A percentile compares a stretch with the other conserved stretches of the same genome.
These are phyloP conservation scores for Kazachstania africana DNA, from an alignment of 805 yeast species.

Conservation along the genomic window DNA sequence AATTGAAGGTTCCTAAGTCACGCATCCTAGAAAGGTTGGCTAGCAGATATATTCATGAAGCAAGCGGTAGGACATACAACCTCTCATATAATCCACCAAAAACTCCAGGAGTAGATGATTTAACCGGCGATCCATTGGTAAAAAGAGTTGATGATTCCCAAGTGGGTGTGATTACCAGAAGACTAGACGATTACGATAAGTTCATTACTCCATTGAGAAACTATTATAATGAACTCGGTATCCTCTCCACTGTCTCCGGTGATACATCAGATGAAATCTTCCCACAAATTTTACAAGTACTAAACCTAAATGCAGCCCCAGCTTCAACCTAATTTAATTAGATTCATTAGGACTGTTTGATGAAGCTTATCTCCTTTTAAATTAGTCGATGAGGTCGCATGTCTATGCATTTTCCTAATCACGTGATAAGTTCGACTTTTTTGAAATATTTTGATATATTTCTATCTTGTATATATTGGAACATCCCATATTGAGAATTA, in stretches of 20 bases:
- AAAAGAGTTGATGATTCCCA: constrained; percentile 73
- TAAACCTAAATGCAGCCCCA: no score
- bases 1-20: constrained; percentile 75
- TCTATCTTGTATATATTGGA: no score
- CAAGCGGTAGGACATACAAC: constrained; percentile 82
- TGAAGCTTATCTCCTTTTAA: no score
- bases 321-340: no score
- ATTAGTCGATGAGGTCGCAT: no score
- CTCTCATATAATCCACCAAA: constrained; percentile 84
- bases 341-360: no score
- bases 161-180: no score
- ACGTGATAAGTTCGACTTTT: no score
- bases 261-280: constrained; percentile 74
- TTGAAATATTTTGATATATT: no score
- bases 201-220: constrained; percentile 54
- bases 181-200: constrained; percentile 51
- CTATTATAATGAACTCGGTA: constrained; percentile 39
- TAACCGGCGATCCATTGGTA: constrained; percentile 76
- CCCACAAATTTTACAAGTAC: constrained; percentile 46
- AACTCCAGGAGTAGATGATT: constrained; percentile 66
- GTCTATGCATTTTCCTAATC: no score
- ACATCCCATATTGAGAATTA: no score
- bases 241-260: constrained; percentile 52
- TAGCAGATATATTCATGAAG: constrained; percentile 72
- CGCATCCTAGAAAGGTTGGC: constrained; percentile 73